Base-by-base conservation (phyloP, 306 rosid species). In the Ormosia emarginata region DNA sequence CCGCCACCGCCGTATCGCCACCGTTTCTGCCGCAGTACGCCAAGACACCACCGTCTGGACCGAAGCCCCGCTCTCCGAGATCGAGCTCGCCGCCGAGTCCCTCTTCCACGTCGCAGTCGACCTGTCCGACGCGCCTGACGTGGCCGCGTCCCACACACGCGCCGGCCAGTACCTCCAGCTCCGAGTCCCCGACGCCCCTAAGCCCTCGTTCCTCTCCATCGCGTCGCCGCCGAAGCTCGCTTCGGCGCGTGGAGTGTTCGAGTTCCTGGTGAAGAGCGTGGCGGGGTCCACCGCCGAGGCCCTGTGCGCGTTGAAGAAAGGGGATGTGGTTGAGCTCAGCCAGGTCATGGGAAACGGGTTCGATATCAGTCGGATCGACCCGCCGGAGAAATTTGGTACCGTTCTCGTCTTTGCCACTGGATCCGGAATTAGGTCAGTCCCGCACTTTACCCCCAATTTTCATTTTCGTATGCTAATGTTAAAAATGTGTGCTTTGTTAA, bases 91-190 rank as follows among this genome's bases (percentile, higher is more conserved):
- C 10, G 98, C 98, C 2, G 97, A 93, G 53, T 92, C 98, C 0
- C 94, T 95, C 49, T 95, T 95, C 80, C 97, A 95, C 79, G 81
- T 92, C 9, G n/a, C 91, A 34, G 81, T 95, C 75, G 97, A 95
- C 83, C 77, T 95, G n/a, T 90, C 97, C 75, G 97, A 92, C 82
- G 66, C 94, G 14, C 91, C 91, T 0, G 98, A 95, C 82, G 91
- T 95, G 5, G 94, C 89, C 8, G 30, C 84, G 13, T 92, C 97
- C 1, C 89, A 92, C 84, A 82, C 96, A 1, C 91, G 87, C 71
- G 91, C 97, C 0, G 99, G 99, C 0, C 99, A 95, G 88, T 95
- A 95, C 82, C 91, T 95, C 36, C 98, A 95, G 90, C 81, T 95
- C 30, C 91, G 93, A 2, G 88, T 95, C 1, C 85, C 92, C 0